phyloP scores from a whole-genome alignment of 306 rosid genomes.

The Acacia melanoxylon region DNA sequence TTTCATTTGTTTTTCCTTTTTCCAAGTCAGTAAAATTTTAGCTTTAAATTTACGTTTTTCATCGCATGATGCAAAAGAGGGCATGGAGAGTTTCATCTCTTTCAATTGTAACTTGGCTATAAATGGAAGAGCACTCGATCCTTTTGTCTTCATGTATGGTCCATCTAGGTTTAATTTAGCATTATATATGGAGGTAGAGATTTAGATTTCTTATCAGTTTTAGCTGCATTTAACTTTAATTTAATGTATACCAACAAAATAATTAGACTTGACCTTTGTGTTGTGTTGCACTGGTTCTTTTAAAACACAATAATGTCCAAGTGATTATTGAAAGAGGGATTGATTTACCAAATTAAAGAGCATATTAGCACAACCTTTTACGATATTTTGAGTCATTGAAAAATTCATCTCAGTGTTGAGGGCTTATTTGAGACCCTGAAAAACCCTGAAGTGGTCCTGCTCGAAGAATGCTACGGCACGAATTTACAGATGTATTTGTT shows the following conservation, averaged over 20 bases:
- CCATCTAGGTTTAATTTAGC: too few species aligned
- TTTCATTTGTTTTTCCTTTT: not conserved
- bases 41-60: too few species aligned
- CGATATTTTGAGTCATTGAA: not conserved
- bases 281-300: not conserved
- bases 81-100: not conserved
- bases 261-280: not conserved
- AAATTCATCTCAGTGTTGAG: not conserved
- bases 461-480: not conserved
- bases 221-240: not conserved
- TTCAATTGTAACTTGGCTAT: not conserved
- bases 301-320: not conserved
- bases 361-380: not conserved
- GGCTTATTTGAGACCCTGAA: not conserved
- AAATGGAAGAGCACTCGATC: too few species aligned
- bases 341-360: not conserved
- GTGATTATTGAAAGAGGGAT: not conserved
- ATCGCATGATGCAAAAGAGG: not conserved
- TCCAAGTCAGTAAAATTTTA: not conserved
- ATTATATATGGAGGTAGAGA: too few species aligned
- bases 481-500: conserved; percentile 22
- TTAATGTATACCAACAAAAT: too few species aligned
- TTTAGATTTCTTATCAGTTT: too few species aligned
- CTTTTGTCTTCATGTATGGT: too few species aligned
- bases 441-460: not conserved